Evolutionary conservation across 2,329 filamentous ascomycete genomes (phyloP).

Genomic region (Penicillium sp.): DNA sequence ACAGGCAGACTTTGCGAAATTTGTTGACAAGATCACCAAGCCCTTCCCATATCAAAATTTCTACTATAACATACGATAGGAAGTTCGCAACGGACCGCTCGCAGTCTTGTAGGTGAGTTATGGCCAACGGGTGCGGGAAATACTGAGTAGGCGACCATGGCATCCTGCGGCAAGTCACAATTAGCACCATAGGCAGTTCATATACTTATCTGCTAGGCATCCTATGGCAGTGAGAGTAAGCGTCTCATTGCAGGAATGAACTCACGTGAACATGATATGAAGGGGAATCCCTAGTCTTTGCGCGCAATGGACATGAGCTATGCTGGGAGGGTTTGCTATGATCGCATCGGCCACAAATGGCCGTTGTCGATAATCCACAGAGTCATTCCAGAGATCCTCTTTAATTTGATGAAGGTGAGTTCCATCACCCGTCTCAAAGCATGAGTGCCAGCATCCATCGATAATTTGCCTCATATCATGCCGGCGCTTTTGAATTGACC

Average conservation of each 20-base stretch:
- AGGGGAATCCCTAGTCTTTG: constrained; percentile 74
- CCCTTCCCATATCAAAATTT: constrained; percentile 92
- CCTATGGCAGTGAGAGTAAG: too few relatives aligned
- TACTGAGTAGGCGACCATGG: constrained; percentile 83
- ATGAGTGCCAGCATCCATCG: constrained; percentile 83
- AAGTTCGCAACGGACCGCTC: constrained; percentile 78
- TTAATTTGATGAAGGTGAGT: constrained; percentile 50
- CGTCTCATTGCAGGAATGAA: too few relatives aligned
- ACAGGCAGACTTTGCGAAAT: constrained; percentile 72
- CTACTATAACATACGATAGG: constrained; percentile 77
- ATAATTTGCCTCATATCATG: constrained; percentile 75
- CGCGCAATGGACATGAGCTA: constrained; percentile 76
- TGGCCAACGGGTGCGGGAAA: constrained; percentile 83
- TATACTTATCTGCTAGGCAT: too few relatives aligned
- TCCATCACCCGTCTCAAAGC: constrained; percentile 75
- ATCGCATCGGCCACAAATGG: constrained; percentile 85
- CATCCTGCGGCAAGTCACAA: constrained; percentile 55
- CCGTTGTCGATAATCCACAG: constrained; percentile 43
- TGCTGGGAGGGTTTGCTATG: constrained; percentile 77
- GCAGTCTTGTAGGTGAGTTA: constrained; percentile 72
- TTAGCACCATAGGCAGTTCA: not conserved
- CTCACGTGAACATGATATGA: constrained; percentile 84
- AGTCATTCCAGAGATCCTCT: constrained; percentile 43
- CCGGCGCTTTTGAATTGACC: constrained; percentile 72
- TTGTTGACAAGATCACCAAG: constrained; percentile 87